These are phyloP conservation scores for Verticillium longisporum DNA, from an alignment of 2,329 filamentous ascomycete species.

Conservation along the genomic window DNA sequence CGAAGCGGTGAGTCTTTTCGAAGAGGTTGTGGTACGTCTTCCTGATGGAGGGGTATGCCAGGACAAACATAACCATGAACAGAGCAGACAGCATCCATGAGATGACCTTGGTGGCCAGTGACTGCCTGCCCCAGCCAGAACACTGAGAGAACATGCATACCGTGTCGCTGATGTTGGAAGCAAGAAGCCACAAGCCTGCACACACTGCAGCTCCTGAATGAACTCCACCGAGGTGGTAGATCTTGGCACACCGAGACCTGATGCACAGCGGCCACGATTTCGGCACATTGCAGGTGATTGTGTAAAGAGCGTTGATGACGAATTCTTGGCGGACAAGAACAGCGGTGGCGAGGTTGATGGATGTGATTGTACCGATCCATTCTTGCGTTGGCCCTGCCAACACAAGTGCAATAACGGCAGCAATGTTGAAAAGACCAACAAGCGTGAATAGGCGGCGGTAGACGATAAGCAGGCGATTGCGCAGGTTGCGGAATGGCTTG, in stretches of 20 bases:
- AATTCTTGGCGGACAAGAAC: conserved; percentile 47
- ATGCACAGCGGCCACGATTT: conserved; percentile 41
- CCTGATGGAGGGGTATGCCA: conserved; percentile 59
- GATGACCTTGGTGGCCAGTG: conserved; percentile 37
- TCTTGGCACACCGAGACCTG: conserved; percentile 39
- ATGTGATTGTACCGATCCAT: conserved; percentile 33
- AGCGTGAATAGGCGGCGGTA: conserved; percentile 52
- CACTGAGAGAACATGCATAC: conserved; percentile 1
- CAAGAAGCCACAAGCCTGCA: conserved; percentile 42
- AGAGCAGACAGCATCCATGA: conserved; percentile 52
- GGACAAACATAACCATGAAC: conserved; percentile 51
- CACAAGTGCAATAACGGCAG: conserved; percentile 36
- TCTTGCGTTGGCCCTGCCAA: conserved; percentile 21
- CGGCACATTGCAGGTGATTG: conserved; percentile 33
- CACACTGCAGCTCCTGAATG: conserved; percentile 44
- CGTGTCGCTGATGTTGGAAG: conserved; percentile 22
- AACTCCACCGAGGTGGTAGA: conserved; percentile 45
- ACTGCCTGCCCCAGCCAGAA: conserved; percentile 20
- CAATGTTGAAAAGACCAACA: conserved; percentile 42
- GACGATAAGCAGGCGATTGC: conserved; percentile 40
- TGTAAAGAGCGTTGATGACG: conserved; percentile 44
- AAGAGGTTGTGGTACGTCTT: conserved; percentile 60
- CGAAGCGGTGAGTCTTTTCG: conserved; percentile 65
- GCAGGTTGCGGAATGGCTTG: conserved; percentile 30
- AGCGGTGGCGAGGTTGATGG: conserved; percentile 41